Base-by-base conservation (phyloP, 352 stramenopile species). In the Phytopythium cucurbitacearum region DNA sequence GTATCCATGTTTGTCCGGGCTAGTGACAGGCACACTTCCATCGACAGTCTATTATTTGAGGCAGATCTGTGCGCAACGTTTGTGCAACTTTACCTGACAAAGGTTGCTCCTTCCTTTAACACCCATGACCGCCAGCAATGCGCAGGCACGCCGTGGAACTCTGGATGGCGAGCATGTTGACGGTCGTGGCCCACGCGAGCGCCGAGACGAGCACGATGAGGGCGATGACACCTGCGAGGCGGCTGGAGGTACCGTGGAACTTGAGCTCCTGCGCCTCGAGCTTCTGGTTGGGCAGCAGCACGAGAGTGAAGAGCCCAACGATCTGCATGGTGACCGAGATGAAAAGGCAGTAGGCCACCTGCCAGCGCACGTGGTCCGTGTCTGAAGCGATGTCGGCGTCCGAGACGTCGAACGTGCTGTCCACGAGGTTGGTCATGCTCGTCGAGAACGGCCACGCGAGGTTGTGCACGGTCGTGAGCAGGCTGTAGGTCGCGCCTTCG, bases 381-480 rank as follows among this genome's bases (percentile, higher is more conserved):
- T 91, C 80, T 21, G 64, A 70, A 0, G 71, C 64, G n/a, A 91
- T 86, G 40, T 80, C 71, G 15, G 33, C 57, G 47, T 91, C 68
- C 4, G 74, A 72, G 35, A 91, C 75, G 35, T 74, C 65, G 47
- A 89, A 91, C 33, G 65, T 61, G 9, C 60, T 60, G 47, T 85
- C 71, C 15, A 91, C 71, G 35, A 74, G 52, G 48, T 82, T 89
- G 51, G 66, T 73, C 48, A 84, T 52, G 51, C 63, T 76, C 39
- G 70, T 65, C 6, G 76, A 75, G 46, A 88, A 83, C 0, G 80
- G 80, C 21, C 57, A 65, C 3, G 75, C 75, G 13, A 87, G 56
- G 41, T 88, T 86, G 60, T 85, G 68, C 40, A 87, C 70, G 1
- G 76, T 89, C 21, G 78, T 87, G 48, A 89, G 53, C 53, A 91